Evolutionary conservation across 106 monocot genomes (phyloP).

Genomic region (Gastrodia elata): DNA sequence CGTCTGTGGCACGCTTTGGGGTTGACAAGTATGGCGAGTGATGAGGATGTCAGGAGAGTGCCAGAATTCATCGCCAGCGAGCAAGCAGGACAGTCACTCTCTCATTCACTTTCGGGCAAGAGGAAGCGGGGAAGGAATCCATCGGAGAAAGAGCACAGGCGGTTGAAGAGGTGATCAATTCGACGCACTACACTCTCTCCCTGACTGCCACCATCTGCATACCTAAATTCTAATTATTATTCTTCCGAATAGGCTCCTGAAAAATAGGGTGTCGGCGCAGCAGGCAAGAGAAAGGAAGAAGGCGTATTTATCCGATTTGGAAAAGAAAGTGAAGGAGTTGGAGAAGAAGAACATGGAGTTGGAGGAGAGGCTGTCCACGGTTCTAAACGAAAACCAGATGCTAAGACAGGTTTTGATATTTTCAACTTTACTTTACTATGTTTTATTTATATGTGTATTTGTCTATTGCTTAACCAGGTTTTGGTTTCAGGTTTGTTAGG

Average conservation of each 20-base stretch:
- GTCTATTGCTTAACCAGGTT: not conserved
- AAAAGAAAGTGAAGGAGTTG: conserved; percentile 65
- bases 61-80: conserved; percentile 42
- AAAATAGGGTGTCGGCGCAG: conserved; percentile 85
- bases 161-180: conserved; percentile 72
- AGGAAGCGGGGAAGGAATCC: conserved; percentile 58
- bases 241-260: conserved; percentile 39
- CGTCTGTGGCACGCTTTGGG: not conserved
- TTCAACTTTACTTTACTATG: not conserved
- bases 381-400: conserved; percentile 87
- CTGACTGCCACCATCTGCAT: no score
- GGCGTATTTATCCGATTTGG: conserved; percentile 65
- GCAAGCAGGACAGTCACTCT: conserved; percentile 8
- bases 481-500: not conserved
- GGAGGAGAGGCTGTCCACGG: conserved; percentile 71
- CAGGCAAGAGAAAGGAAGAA: conserved; percentile 92
- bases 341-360: conserved; percentile 70
- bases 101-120: conserved; percentile 35
- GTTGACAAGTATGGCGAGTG: conserved; percentile 59
- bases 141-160: conserved; percentile 82
- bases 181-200: no score
- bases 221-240: not conserved
- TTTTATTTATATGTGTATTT: not conserved
- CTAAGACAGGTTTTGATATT: conserved; percentile 53
- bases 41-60: conserved; percentile 71